Evolutionary conservation across 208 protist species (phyloP).

Genomic region (Trypanosoma cruzi): DNA sequence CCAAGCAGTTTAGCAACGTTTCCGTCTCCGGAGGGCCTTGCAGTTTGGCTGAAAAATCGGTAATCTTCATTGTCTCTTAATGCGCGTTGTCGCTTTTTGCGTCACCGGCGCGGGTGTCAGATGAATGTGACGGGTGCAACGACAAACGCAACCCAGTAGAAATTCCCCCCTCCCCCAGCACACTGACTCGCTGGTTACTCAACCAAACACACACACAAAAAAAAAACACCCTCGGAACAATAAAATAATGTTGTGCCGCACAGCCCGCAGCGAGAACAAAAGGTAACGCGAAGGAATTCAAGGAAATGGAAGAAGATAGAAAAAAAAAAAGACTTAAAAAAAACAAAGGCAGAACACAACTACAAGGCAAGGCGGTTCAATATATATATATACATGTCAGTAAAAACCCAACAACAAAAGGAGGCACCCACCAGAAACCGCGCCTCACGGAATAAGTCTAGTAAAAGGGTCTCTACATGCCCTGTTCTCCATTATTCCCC

Average conservation of each 20-base stretch:
- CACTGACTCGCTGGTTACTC: background rate
- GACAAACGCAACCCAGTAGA: constrained; percentile 28
- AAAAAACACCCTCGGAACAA: background rate
- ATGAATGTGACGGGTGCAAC: background rate
- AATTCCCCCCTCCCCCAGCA: background rate
- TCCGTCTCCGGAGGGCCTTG: constrained; percentile 19
- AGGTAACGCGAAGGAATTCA: background rate
- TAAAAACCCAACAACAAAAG: constrained; percentile 1
- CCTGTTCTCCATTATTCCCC: background rate
- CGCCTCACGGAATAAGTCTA: too few species aligned
- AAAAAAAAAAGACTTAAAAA: constrained; percentile 1
- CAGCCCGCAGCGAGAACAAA: background rate
- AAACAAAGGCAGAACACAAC: background rate
- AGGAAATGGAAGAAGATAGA: background rate
- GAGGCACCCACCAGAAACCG: too few species aligned
- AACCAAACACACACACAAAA: background rate
- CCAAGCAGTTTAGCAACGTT: constrained; percentile 4
- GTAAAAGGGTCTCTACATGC: too few species aligned
- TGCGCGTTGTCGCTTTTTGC: background rate
- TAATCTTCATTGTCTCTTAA: background rate
- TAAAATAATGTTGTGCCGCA: background rate
- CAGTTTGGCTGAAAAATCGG: background rate
- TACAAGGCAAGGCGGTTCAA: too few species aligned
- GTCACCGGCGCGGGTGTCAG: background rate
- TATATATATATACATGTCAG: background rate